A percentile compares a stretch with the other conserved stretches of the same genome.
Conservation (phyloP, 306 rosid species). For the Pterocarpus macrocarpus region DNA sequence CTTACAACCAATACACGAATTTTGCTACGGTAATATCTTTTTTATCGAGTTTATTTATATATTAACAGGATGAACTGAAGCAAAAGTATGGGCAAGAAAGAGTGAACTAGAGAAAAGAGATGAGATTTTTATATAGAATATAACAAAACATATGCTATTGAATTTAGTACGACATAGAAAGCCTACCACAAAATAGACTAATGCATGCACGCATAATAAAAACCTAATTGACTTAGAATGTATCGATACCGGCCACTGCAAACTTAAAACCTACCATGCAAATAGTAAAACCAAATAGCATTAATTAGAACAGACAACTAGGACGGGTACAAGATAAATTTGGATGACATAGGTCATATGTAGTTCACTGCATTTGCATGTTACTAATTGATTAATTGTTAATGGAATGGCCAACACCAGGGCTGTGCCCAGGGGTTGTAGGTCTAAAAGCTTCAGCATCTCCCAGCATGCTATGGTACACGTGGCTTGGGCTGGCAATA, state of each 20-base stretch:
- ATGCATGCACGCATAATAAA: slow-evolving; percentile 30
- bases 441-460: slow-evolving; percentile 73
- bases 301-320: background rate
- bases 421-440: slow-evolving; percentile 79
- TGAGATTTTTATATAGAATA: background rate
- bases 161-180: slow-evolving; percentile 5
- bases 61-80: background rate
- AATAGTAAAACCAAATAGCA: background rate
- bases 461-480: slow-evolving; percentile 36
- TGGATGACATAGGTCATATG: no score
- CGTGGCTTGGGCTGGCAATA: slow-evolving; percentile 23
- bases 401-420: slow-evolving; percentile 81
- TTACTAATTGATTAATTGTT: slow-evolving; percentile 40
- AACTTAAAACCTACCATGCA: background rate
- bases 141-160: slow-evolving; percentile 16
- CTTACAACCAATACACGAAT: background rate
- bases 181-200: background rate
- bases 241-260: background rate
- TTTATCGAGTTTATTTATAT: background rate
- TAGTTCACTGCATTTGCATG: slow-evolving; percentile 3
- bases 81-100: slow-evolving; percentile 10
- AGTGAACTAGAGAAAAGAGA: background rate
- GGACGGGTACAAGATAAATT: background rate
- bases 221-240: background rate
- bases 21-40: no score